These are phyloP conservation scores for Fusarium pseudonygamai DNA, from an alignment of 2,329 filamentous ascomycete genomes.

Conservation along the genomic window DNA sequence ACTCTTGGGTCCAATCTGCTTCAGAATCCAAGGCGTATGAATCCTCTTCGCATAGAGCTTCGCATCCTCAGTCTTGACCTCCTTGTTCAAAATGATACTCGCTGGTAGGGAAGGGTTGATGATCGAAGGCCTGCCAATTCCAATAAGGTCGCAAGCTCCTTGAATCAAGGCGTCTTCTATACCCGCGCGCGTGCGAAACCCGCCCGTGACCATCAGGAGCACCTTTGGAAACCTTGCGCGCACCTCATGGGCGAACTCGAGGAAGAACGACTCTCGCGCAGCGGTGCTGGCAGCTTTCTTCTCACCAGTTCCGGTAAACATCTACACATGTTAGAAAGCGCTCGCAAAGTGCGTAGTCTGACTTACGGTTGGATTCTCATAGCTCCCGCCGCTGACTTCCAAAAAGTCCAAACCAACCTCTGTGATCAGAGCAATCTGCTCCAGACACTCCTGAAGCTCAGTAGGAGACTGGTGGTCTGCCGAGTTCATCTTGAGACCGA, in stretches of 20 bases:
- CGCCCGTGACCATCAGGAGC: conserved; percentile 68
- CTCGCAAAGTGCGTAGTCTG: not conserved
- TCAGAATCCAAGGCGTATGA: conserved; percentile 26
- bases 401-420: conserved; percentile 69
- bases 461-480: conserved; percentile 61
- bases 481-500: conserved; percentile 66
- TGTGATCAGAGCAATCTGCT: conserved; percentile 63
- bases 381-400: conserved; percentile 72
- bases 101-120: conserved; percentile 52
- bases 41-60: conserved; percentile 17
- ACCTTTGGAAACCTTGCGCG: conserved; percentile 55
- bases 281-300: conserved; percentile 51
- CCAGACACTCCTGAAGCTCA: conserved; percentile 61
- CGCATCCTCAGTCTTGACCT: conserved; percentile 25
- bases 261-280: conserved; percentile 73
- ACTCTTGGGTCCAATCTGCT: conserved; percentile 20
- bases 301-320: conserved; percentile 44
- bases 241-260: conserved; percentile 68
- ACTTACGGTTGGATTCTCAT: conserved; percentile 60
- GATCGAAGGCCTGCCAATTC: conserved; percentile 51
- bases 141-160: conserved; percentile 54
- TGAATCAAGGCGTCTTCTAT: conserved; percentile 53
- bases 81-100: conserved; percentile 27
- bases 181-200: conserved; percentile 62
- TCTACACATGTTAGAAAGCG: conserved; percentile 34